A percentile compares a stretch with the other conserved stretches of the same genome.
These are phyloP conservation scores for Takakia lepidozioides DNA, from an alignment of 225 moss, liverwort and hornwort species.

Conservation along the genomic window DNA sequence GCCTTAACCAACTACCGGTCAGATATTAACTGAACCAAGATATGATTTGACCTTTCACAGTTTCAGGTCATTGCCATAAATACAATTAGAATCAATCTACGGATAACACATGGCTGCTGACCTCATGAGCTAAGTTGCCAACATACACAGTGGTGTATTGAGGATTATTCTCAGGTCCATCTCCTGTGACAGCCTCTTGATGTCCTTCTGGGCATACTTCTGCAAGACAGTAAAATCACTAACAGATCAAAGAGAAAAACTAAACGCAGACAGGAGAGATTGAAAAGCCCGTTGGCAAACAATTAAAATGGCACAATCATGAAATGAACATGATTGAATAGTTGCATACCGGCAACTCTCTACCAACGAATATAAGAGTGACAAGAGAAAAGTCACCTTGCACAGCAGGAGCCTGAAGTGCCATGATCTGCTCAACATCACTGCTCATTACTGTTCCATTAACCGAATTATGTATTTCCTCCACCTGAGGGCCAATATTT, in stretches of 20 bases:
- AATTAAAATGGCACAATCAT: no score
- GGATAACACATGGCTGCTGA: constrained; percentile 3
- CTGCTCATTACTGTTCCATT: constrained; percentile 48
- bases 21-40: no score
- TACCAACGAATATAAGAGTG: neutral
- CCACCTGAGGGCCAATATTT: constrained; percentile 57
- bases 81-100: no score
- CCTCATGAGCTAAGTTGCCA: constrained; percentile 21
- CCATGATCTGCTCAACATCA: constrained; percentile 56
- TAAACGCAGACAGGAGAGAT: no score
- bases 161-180: constrained; percentile 18
- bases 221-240: neutral
- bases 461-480: constrained; percentile 49
- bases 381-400: constrained; percentile 25
- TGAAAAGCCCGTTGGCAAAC: no score
- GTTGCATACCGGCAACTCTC: no score
- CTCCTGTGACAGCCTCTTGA: constrained; percentile 11
- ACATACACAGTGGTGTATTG: constrained; percentile 25
- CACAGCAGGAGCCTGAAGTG: constrained; percentile 47
- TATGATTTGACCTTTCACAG: no score
- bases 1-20: no score
- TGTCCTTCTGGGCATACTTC: constrained; percentile 8
- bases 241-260: no score
- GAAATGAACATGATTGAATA: no score
- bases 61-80: no score